Evolutionary conservation across 768 basidiomycete species (phyloP).

Genomic region (Fistulinella prunicolor): DNA sequence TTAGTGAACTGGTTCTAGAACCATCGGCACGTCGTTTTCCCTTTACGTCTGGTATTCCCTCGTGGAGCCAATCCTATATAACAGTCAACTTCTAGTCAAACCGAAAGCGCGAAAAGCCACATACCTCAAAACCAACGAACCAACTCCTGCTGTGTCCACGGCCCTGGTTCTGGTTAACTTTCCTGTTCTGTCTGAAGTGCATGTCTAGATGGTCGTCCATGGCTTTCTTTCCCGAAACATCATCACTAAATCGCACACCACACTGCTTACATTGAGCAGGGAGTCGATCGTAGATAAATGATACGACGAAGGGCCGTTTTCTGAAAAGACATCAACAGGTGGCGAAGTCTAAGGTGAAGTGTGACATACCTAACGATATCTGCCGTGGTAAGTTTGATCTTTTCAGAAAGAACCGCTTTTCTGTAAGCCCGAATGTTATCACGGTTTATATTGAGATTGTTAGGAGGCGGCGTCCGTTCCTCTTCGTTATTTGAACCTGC

Average conservation of each 20-base stretch:
- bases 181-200: conserved; percentile 93
- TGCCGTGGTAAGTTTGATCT: conserved; percentile 59
- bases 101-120: conserved; percentile 6
- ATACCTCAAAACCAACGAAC: conserved; percentile 80
- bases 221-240: conserved; percentile 62
- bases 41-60: conserved; percentile 55
- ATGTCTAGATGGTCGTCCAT: conserved; percentile 91
- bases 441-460: conserved; percentile 34
- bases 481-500: conserved; percentile 36
- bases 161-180: conserved; percentile 71
- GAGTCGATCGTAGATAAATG: conserved; percentile 72
- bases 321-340: conserved; percentile 24
- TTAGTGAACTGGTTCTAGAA: conserved; percentile 48
- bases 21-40: conserved; percentile 67
- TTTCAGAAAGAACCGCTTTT: conserved; percentile 54
- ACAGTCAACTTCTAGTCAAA: conserved; percentile 11
- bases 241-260: conserved; percentile 81
- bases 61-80: conserved; percentile 83
- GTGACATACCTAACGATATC: conserved; percentile 67
- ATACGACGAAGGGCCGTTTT: conserved; percentile 53
- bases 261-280: conserved; percentile 91
- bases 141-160: conserved; percentile 89
- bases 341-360: background rate
- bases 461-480: conserved; percentile 33
- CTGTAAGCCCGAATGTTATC: conserved; percentile 59